A percentile compares a stretch with the other conserved stretches of the same genome.
Conservation (phyloP, 1,139 yeast genomes). For the Entelexis paramagnoliae region DNA sequence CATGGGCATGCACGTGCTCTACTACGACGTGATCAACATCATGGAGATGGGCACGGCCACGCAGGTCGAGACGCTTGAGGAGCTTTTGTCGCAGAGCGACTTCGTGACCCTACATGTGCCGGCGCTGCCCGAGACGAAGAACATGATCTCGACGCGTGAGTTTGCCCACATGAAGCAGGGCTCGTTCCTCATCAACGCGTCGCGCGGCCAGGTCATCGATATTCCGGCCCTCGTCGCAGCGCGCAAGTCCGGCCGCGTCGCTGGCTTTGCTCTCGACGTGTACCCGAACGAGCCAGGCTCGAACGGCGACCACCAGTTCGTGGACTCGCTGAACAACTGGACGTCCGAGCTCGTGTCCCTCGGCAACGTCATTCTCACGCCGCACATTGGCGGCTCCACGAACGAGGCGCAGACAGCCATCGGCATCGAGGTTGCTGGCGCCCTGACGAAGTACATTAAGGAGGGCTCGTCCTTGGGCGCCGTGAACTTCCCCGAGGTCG, state of each 20-base stretch:
- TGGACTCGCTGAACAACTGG: slow-evolving; percentile 66
- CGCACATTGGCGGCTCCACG: slow-evolving; percentile 98
- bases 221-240: slow-evolving; percentile 89
- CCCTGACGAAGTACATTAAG: slow-evolving; percentile 81
- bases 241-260: slow-evolving; percentile 83
- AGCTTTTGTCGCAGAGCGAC: slow-evolving; percentile 69
- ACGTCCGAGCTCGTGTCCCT: slow-evolving; percentile 69
- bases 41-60: slow-evolving; percentile 97
- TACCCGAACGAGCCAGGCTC: slow-evolving; percentile 97
- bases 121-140: slow-evolving; percentile 83
- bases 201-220: slow-evolving; percentile 96
- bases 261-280: slow-evolving; percentile 96
- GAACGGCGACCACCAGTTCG: slow-evolving; percentile 78
- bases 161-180: slow-evolving; percentile 96
- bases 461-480: slow-evolving; percentile 96
- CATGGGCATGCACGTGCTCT: slow-evolving; percentile 93
- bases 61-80: slow-evolving; percentile 79
- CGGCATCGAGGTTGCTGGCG: slow-evolving; percentile 86
- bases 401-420: slow-evolving; percentile 98
- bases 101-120: slow-evolving; percentile 93
- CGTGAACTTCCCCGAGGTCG: slow-evolving; percentile 97
- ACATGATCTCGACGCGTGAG: slow-evolving; percentile 81
- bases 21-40: slow-evolving; percentile 83
- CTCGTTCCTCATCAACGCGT: slow-evolving; percentile 85
- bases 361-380: slow-evolving; percentile 85